Base-by-base conservation (phyloP, 2,329 filamentous ascomycete genomes). In the Lachnellula arida region DNA sequence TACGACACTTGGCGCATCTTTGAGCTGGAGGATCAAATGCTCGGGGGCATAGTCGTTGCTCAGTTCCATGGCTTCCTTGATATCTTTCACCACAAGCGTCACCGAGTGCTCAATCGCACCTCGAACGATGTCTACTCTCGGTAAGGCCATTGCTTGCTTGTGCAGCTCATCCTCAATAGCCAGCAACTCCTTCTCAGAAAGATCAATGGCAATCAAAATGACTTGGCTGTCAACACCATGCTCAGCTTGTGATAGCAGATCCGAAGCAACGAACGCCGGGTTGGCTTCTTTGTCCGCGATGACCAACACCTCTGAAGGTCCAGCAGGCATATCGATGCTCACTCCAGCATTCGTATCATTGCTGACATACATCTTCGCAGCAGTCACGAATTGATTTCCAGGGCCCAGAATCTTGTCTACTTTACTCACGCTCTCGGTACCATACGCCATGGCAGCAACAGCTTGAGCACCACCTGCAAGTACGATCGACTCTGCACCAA, bases 381-480 rank as follows among this genome's bases (percentile, higher is more conserved):
- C 94, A 0, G 94, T 99, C 42, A 99, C 94, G 70, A 97, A 99
- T 73, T 97, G 94, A 75, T 99, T 99, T 37, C 94, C 94, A 2
- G 94, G 94, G 0, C 94, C 94, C 12, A 97, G 84, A 65, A 99
- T 97, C 82, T 99, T 99, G 79, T 99, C 94, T 7, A 99, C 94
- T 77, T 99, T 99, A 72, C 80, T 89, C 50, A 99, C 85, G 65
- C 86, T 93, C 74, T 97, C 88, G 0, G 94, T 99, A 48, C 94
- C 94, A 74, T 99, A 99, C 2, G 94, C 94, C 87, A 99, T 88
- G 48, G 94, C 94, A 19, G 93, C 94, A 39, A 99, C 86, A 44
- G 94, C 94, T 75, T 99, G 94, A 0, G 93, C 94, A 60, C 94
- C 94, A 59, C 94, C 94, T 11, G 94, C 94, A 25, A 99, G 82